phyloP scores from a whole-genome alignment of 257 asterid species.

The Orobanche coerulescens region DNA sequence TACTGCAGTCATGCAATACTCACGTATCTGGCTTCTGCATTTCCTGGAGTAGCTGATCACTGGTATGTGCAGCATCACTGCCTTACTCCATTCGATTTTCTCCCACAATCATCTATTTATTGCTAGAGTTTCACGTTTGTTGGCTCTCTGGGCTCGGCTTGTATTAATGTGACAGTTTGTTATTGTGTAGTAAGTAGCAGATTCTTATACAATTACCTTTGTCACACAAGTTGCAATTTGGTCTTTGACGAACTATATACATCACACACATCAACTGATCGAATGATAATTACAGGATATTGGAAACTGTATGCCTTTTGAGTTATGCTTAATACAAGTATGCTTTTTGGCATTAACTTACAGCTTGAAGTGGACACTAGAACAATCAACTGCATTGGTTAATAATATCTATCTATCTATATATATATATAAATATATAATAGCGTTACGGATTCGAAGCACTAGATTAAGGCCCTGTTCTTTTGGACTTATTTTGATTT shows the following conservation, averaged over 20 bases:
- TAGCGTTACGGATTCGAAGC: too few relatives aligned
- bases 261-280: background rate
- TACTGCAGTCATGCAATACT: conserved; percentile 81
- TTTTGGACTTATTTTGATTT: too few relatives aligned
- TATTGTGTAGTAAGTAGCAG: background rate
- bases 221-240: background rate
- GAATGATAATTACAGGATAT: background rate
- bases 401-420: too few relatives aligned
- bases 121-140: background rate
- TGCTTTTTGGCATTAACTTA: background rate
- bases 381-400: background rate
- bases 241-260: background rate
- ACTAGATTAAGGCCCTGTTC: too few relatives aligned
- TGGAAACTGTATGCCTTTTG: background rate
- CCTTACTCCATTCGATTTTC: background rate
- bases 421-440: too few relatives aligned
- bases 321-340: background rate
- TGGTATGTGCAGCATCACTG: conserved; percentile 42
- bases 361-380: background rate
- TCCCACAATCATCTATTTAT: background rate
- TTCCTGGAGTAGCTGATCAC: conserved; percentile 77
- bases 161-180: background rate
- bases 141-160: background rate
- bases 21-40: conserved; percentile 59
- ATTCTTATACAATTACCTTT: background rate